Conservation (phyloP, 208 protist genomes). For the Strigomonas galati region DNA sequence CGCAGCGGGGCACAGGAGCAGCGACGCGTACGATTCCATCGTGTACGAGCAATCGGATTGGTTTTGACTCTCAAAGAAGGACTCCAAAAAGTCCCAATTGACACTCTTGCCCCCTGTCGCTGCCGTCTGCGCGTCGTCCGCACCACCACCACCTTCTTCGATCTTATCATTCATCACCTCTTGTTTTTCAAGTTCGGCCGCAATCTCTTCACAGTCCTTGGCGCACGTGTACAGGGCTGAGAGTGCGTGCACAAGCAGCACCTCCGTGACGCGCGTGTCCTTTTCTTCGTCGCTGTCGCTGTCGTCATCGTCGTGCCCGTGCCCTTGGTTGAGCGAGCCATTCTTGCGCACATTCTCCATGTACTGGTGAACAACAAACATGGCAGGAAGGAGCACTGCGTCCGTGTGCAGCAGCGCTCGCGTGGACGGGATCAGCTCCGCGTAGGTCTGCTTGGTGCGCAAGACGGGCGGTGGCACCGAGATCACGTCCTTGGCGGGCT, state of each 20-base stretch:
- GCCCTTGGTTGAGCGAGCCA: not conserved
- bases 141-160: not conserved
- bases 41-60: conserved; percentile 27
- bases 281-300: conserved; percentile 18
- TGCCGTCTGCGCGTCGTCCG: too few relatives aligned
- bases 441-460: conserved; percentile 18
- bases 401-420: conserved; percentile 73
- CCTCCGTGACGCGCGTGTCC: conserved; percentile 18
- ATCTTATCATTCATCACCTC: not conserved
- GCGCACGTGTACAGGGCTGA: conserved; percentile 60
- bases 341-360: not conserved
- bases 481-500: not conserved
- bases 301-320: not conserved
- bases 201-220: conserved; percentile 40
- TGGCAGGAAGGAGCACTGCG: conserved; percentile 55
- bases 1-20: conserved; percentile 28
- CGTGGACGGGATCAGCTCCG: conserved; percentile 42
- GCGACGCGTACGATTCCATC: conserved; percentile 19
- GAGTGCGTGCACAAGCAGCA: conserved; percentile 55
- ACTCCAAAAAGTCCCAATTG: conserved; percentile 35
- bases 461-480: conserved; percentile 22
- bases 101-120: conserved; percentile 6
- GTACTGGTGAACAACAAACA: conserved; percentile 29
- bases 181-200: conserved; percentile 7
- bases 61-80: conserved; percentile 28